Conservation (phyloP, 2,329 filamentous ascomycete species). For the Aureobasidium sp. region DNA sequence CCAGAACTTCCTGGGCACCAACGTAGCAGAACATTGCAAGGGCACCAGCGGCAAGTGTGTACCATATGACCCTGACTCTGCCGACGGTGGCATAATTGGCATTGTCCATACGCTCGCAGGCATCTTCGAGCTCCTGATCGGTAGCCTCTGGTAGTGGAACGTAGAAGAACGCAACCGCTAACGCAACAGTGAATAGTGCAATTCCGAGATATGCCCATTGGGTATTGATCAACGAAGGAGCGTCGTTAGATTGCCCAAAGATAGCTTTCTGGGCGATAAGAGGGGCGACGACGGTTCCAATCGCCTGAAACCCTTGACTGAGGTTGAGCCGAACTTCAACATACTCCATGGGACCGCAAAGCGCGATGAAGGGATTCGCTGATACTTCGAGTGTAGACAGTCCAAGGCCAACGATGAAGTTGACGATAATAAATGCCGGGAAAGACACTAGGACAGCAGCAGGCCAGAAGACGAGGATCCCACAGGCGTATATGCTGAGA, state of each 20-base stretch:
- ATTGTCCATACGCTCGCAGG: conserved; percentile 42
- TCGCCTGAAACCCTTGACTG: conserved; percentile 52
- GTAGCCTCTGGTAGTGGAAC: conserved; percentile 54
- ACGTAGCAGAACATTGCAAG: conserved; percentile 53
- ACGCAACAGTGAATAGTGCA: conserved; percentile 48
- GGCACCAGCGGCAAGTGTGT: conserved; percentile 46
- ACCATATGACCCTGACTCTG: conserved; percentile 44
- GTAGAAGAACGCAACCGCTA: conserved; percentile 53
- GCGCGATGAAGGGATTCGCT: conserved; percentile 53
- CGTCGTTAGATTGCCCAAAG: conserved; percentile 39
- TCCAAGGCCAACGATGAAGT: conserved; percentile 53
- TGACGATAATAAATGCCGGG: conserved; percentile 51
- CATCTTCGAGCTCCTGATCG: conserved; percentile 49
- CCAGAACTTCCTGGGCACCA: conserved; percentile 50
- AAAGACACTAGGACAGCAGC: conserved; percentile 54
- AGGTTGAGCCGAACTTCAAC: conserved; percentile 52
- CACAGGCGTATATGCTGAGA: conserved; percentile 53
- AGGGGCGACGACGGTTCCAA: conserved; percentile 51
- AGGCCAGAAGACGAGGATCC: conserved; percentile 55
- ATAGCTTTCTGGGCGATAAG: conserved; percentile 51
- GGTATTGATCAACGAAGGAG: conserved; percentile 47
- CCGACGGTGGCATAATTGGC: conserved; percentile 39
- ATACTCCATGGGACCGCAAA: conserved; percentile 53
- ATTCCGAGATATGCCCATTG: conserved; percentile 60
- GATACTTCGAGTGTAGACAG: conserved; percentile 52